Conservation (phyloP, 345 rosid species). For the Syzygium grande region DNA sequence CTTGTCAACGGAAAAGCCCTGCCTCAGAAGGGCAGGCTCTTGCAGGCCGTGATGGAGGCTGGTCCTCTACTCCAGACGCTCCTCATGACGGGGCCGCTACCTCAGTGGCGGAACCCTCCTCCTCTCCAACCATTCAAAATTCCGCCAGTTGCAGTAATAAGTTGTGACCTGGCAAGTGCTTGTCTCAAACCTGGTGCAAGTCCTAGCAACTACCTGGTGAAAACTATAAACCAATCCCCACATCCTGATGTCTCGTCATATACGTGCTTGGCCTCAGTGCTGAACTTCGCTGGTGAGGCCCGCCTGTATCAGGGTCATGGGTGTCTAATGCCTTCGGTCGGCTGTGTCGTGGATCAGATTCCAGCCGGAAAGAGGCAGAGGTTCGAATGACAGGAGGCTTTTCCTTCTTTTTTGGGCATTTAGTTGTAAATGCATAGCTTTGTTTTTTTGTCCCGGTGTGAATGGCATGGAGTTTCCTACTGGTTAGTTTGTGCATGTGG, state of each 20-base stretch:
- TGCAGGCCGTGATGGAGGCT: slow-evolving; percentile 26
- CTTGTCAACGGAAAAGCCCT: slow-evolving; percentile 39
- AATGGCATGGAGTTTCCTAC: background rate
- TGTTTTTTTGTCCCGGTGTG: background rate
- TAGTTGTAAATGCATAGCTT: background rate
- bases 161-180: slow-evolving; percentile 4
- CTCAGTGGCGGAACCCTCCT: slow-evolving; percentile 41
- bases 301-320: slow-evolving; percentile 15
- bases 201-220: slow-evolving; percentile 1
- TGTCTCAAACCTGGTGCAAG: slow-evolving; percentile 4
- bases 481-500: background rate
- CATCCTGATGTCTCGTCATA: slow-evolving; percentile 15
- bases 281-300: slow-evolving; percentile 27
- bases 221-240: slow-evolving; percentile 1
- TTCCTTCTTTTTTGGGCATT: background rate
- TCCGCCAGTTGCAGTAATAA: slow-evolving; percentile 15
- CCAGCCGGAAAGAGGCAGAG: slow-evolving; percentile 47
- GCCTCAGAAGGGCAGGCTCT: slow-evolving; percentile 38
- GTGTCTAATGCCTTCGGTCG: slow-evolving; percentile 7
- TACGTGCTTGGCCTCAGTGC: slow-evolving; percentile 42
- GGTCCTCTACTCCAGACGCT: slow-evolving; percentile 26
- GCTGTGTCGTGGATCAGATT: slow-evolving; percentile 8
- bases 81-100: slow-evolving; percentile 23
- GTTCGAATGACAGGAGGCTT: slow-evolving; percentile 23
- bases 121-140: slow-evolving; percentile 9